Evolutionary conservation across 2,329 filamentous ascomycete genomes (phyloP), one percentile per base, ranked within the genome.

Genomic region (Xylaria sp.): DNA sequence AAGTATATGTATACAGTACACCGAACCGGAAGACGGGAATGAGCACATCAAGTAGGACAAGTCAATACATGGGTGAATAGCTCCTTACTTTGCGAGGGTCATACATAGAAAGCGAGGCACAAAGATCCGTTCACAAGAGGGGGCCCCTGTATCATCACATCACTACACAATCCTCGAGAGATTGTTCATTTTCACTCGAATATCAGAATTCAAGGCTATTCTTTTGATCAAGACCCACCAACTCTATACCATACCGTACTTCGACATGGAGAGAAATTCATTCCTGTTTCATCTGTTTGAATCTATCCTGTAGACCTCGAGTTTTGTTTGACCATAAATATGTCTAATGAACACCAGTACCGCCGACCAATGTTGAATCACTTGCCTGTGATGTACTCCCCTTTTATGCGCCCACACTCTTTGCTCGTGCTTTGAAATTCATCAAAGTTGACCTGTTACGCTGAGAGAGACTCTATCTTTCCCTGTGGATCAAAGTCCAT

Each of bases 401-500:
- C 58, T 5, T 25, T 62, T 70, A 74, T 65, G 64, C 56, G 58
- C 66, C 64, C 29, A 73, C 58, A 66, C 71, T 71, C 60, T 57
- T 71, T 42, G 65, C 69, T 51, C 71, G 67, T 36, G 51, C 59
- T 58, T 60, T 71, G 29, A 53, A 47, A 38, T 27, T 38, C 22
- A 44, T 22, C n/a, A n/a, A n/a, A 50, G 63, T 68, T 39, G 63
- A 44, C 56, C 55, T 63, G 63, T 49, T 56, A 15, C 29, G 51
- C 22, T 62, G 68, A 65, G 71, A 68, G n/a, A 81, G 75, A 70
- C 78, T 81, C 82, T 85, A 87, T 73, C 85, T 82, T 72, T 89
- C 86, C 71, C 83, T 80, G 70, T 84, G 84, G n/a, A 86, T 80
- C 71, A 89, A 78, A 69, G 85, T 88, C 87, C 87, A 90, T 76